Evolutionary conservation across 768 basidiomycete genomes (phyloP).

Genomic region (Chalciporus sphaerocephalus): DNA sequence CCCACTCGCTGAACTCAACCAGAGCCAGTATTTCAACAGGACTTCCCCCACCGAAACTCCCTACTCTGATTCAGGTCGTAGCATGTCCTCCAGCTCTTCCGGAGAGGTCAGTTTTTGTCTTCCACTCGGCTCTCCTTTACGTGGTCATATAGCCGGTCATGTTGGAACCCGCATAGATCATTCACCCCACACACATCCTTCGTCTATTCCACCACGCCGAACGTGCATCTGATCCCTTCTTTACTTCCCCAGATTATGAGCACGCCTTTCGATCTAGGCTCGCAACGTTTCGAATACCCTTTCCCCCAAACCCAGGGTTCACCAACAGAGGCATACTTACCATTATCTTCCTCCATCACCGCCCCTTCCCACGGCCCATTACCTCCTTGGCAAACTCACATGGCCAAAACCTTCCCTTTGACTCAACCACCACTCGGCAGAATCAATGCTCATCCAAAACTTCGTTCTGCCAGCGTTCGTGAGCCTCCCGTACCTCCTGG

Average conservation of each 20-base stretch:
- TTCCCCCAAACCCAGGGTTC: slow-evolving; percentile 30
- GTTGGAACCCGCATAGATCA: slow-evolving; percentile 4
- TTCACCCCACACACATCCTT: not conserved
- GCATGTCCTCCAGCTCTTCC: slow-evolving; percentile 30
- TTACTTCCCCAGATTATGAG: slow-evolving; percentile 26
- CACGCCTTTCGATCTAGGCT: slow-evolving; percentile 32
- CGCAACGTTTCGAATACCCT: slow-evolving; percentile 32
- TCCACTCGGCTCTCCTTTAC: slow-evolving; percentile 2
- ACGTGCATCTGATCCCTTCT: slow-evolving; percentile 1
- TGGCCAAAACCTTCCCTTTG: slow-evolving; percentile 30
- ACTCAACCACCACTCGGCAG: slow-evolving; percentile 26
- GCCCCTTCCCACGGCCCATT: slow-evolving; percentile 23
- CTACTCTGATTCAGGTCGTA: slow-evolving; percentile 29
- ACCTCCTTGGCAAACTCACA: slow-evolving; percentile 26
- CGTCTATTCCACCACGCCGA: not conserved
- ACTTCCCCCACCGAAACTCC: slow-evolving; percentile 16
- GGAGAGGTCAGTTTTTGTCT: slow-evolving; percentile 28
- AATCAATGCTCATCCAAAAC: slow-evolving; percentile 28
- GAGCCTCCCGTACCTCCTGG: slow-evolving; percentile 32
- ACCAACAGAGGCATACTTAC: slow-evolving; percentile 24
- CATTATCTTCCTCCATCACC: slow-evolving; percentile 20
- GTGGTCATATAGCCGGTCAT: slow-evolving; percentile 10
- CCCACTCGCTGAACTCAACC: not conserved
- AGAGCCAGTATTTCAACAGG: not conserved
- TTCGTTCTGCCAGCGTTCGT: slow-evolving; percentile 24